These are phyloP conservation scores for Sechiopsis laciniata DNA, from an alignment of 306 rosid species.

Conservation along the genomic window DNA sequence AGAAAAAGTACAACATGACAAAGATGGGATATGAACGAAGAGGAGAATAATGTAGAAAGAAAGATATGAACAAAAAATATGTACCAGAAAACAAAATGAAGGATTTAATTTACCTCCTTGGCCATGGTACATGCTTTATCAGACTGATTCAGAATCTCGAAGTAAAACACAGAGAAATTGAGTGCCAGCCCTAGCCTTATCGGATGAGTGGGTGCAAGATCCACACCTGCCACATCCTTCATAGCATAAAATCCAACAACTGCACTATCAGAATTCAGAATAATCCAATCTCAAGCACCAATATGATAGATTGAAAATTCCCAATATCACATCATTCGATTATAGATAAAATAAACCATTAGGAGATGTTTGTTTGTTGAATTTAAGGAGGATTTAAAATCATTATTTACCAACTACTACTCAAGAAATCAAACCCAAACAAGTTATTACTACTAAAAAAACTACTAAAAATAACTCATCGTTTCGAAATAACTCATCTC, in stretches of 20 bases:
- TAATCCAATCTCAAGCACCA: conserved; percentile 4
- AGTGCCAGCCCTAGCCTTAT: conserved; percentile 38
- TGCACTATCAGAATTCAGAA: neutral
- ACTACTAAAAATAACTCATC: no score
- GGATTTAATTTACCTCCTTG: conserved; percentile 29
- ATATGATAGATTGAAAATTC: neutral
- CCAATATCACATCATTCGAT: neutral
- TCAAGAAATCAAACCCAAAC: no score
- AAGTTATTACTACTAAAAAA: no score
- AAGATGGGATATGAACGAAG: neutral
- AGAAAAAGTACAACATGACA: neutral
- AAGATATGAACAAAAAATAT: neutral
- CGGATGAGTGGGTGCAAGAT: conserved; percentile 41
- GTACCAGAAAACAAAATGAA: neutral
- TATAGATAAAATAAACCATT: neutral
- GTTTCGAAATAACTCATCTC: no score
- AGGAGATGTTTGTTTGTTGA: no score
- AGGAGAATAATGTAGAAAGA: neutral
- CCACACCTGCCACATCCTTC: conserved; percentile 35
- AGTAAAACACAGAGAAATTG: conserved; percentile 41
- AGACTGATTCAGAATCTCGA: conserved; percentile 34
- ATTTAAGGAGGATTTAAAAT: no score
- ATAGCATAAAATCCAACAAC: conserved; percentile 3
- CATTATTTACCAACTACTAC: no score
- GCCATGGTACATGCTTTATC: conserved; percentile 38